Conservation (phyloP, 2,329 filamentous ascomycete species). For the Curvularia hawaiiensis region DNA sequence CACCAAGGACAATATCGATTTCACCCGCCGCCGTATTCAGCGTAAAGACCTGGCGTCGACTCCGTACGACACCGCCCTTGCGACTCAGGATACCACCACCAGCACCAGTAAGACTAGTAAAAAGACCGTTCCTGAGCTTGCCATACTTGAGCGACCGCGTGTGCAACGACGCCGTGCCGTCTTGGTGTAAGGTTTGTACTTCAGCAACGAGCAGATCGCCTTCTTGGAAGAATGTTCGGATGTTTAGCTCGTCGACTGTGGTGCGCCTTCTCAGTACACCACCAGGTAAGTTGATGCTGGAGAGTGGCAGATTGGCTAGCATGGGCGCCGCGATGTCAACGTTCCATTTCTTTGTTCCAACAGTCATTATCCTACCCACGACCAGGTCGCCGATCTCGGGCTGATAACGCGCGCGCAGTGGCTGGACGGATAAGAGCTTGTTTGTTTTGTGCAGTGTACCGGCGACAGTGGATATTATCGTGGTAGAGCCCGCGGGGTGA, state of each 20-base stretch:
- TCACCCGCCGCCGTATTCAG: slow-evolving; percentile 63
- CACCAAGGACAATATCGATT: slow-evolving; percentile 86
- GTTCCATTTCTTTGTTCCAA: slow-evolving; percentile 92
- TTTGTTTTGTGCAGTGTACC: slow-evolving; percentile 93
- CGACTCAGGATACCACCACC: slow-evolving; percentile 63
- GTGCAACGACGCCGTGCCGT: slow-evolving; percentile 86
- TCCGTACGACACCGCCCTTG: slow-evolving; percentile 77
- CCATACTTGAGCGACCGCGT: slow-evolving; percentile 92
- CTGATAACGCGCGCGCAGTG: slow-evolving; percentile 88
- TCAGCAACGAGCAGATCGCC: slow-evolving; percentile 94
- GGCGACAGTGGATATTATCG: slow-evolving; percentile 88
- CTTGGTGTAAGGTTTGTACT: slow-evolving; percentile 85
- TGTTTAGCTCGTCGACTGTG: slow-evolving; percentile 95
- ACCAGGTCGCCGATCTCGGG: slow-evolving; percentile 97
- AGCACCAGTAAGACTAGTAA: slow-evolving; percentile 79
- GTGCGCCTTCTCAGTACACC: slow-evolving; percentile 90
- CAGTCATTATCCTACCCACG: slow-evolving; percentile 89
- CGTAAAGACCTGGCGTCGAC: slow-evolving; percentile 87
- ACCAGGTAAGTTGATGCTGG: slow-evolving; percentile 91
- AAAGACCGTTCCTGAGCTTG: slow-evolving; percentile 91
- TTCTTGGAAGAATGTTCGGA: slow-evolving; percentile 95
- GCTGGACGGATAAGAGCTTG: slow-evolving; percentile 90
- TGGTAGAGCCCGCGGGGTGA: slow-evolving; percentile 52
- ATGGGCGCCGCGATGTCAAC: slow-evolving; percentile 91
- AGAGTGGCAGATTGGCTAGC: slow-evolving; percentile 82